Base-by-base conservation (phyloP, 768 basidiomycete genomes). In the Podaxis pistillaris region DNA sequence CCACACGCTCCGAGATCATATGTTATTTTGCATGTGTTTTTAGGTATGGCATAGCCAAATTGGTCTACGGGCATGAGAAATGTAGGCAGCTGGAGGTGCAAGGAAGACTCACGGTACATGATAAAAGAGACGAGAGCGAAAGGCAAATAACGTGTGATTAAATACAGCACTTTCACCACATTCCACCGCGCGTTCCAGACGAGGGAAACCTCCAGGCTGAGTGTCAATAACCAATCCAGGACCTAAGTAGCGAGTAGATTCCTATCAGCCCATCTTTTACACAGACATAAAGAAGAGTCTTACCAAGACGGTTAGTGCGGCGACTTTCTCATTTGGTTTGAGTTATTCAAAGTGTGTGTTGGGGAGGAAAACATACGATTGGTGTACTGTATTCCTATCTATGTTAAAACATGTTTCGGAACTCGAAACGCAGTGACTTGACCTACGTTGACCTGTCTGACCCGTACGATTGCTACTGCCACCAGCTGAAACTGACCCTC, bases 141-240 rank as follows among this genome's bases (percentile, higher is more conserved):
- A 41, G 60, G 60, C 52, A 61, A 24, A 22, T 61, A 61, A 13
- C 60, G 38, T 13, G 51, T 47, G 15, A 61, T 24, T 4, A 61
- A 36, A 52, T 44, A 61, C 40, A 61, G 3, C 3, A 44, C 9
- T 38, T 61, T 61, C 11, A 40, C 47, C 8, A 44, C 15, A 9
- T 8, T 54, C 60, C 60, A 61, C 4, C 24, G 15, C 6, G 52
- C 28, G 9, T 8, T n/a, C 60, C 60, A 61, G 7, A 61, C 12
- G 11, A 61, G 60, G 9, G 51, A 54, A 13, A 61, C 26, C 12
- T 58, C 57, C 57, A 58, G n/a, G 8, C 24, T 28, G 46, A 58
- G 33, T 9, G 46, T 49, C 28, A 47, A 24, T 8, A 58, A 47
- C 57, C 57, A 58, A 8, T 58, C 57, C 4, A 58, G 24, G 28